Evolutionary conservation across 495 filamentous ascomycete genomes (phyloP), one percentile per base, ranked within the genome.

Genomic region (Rostrohypoxylon terebratum): DNA sequence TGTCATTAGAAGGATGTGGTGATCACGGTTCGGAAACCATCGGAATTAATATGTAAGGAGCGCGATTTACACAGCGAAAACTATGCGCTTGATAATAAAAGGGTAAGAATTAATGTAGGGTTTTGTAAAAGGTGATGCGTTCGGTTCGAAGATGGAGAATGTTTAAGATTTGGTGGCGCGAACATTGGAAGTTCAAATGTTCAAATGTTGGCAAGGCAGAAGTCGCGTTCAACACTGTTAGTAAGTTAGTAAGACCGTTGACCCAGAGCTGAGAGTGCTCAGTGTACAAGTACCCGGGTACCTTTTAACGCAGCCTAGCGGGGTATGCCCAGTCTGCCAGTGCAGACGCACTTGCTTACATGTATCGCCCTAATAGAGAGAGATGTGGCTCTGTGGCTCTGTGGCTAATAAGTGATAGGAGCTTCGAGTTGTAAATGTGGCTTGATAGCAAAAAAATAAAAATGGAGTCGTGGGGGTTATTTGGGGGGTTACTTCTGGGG

Each of bases 211-310:
- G 42, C 31, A 48, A 25, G 42, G 18, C 9, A 21, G 38, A 63
- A 72, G 59, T 72, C 69, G 69, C 69, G 64, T 68, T 60, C 40
- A 64, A 59, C n/a, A n/a, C n/a, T n/a, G n/a, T n/a, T n/a, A n/a
- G n/a, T n/a, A n/a, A n/a, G n/a, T n/a, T n/a, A n/a, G n/a, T n/a
- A n/a, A n/a, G n/a, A n/a, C n/a, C n/a, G n/a, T n/a, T n/a, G n/a
- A n/a, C n/a, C n/a, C n/a, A n/a, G n/a, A n/a, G n/a, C n/a, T n/a
- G n/a, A n/a, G n/a, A n/a, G n/a, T n/a, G n/a, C n/a, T n/a, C n/a
- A 53, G 21, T 28, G 2, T 28, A 23, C 31, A 4, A 21, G 21
- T 25, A 50, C 18, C 28, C 28, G 6, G 28, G 28, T 28, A 28
- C 28, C 28, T 28, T 28, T 28, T 28, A 28, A 28, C 28, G 28